Conservation (phyloP, 805 yeast genomes). For the Monosporozyma aquatica region DNA sequence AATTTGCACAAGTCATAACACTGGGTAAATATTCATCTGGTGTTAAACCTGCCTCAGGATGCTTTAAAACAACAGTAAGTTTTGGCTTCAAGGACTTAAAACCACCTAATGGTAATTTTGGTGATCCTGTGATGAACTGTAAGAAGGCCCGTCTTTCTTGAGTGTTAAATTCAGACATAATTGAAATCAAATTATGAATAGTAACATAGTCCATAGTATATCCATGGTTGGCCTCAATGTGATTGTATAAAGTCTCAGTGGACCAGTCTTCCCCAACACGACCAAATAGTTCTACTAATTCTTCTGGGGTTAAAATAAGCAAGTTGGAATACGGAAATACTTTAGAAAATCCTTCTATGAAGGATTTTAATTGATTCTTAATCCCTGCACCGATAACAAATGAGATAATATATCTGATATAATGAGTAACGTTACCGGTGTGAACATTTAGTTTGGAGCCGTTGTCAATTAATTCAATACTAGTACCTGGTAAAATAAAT, state of each 20-base stretch:
- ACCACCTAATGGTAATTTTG: constrained; percentile 89
- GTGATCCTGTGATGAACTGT: constrained; percentile 88
- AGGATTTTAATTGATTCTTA: constrained; percentile 51
- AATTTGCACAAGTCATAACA: constrained; percentile 97
- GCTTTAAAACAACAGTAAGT: constrained; percentile 79
- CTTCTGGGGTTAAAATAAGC: constrained; percentile 63
- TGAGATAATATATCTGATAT: constrained; percentile 49
- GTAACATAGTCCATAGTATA: constrained; percentile 60
- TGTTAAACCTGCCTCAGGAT: constrained; percentile 56
- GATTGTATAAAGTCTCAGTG: constrained; percentile 43
- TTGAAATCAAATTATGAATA: constrained; percentile 50
- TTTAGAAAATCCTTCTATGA: constrained; percentile 70
- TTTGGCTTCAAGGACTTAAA: constrained; percentile 74
- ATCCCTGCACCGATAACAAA: constrained; percentile 57
- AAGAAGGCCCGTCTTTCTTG: constrained; percentile 62
- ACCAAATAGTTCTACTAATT: constrained; percentile 64
- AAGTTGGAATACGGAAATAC: constrained; percentile 75
- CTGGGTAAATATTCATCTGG: constrained; percentile 85
- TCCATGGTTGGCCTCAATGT: constrained; percentile 84
- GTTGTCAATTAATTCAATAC: constrained; percentile 44
- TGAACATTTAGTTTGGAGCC: constrained; percentile 49
- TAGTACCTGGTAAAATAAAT: constrained; percentile 72
- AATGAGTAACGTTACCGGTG: constrained; percentile 45
- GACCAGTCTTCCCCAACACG: constrained; percentile 85
- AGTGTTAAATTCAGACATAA: constrained; percentile 46